A percentile compares a stretch with the other conserved stretches of the same genome.
Evolutionary conservation across 441 rosid genomes (phyloP).

Genomic region (Erodium chrysanthum): DNA sequence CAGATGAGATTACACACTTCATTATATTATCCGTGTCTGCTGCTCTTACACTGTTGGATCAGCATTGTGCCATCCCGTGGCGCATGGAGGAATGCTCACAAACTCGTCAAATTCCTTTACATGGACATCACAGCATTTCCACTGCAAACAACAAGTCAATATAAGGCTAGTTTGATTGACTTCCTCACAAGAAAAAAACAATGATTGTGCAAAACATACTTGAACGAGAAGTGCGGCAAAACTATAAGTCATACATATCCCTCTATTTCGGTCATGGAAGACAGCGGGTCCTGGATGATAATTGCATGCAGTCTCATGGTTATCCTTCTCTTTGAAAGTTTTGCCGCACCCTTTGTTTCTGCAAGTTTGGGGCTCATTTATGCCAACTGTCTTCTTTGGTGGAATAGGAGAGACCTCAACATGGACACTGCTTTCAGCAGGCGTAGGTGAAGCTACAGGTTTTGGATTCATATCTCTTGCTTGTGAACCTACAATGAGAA

Average conservation of each 20-base stretch:
- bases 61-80: constrained; percentile 84
- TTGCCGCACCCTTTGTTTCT: constrained; percentile 72
- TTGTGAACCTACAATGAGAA: constrained; percentile 46
- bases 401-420: constrained; percentile 24
- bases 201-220: too few relatives aligned
- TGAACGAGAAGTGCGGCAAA: not conserved
- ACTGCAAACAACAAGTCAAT: constrained; percentile 33
- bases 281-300: constrained; percentile 92
- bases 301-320: constrained; percentile 70
- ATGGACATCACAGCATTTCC: constrained; percentile 85
- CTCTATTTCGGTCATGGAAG: constrained; percentile 79
- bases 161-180: too few relatives aligned
- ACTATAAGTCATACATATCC: constrained; percentile 33
- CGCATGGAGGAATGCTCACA: constrained; percentile 80
- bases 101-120: constrained; percentile 94
- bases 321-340: constrained; percentile 74
- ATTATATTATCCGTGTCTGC: not conserved
- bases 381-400: constrained; percentile 43
- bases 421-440: constrained; percentile 28
- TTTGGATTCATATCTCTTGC: constrained; percentile 25
- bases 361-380: constrained; percentile 69
- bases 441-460: constrained; percentile 20
- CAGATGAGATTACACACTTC: not conserved
- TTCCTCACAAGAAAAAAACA: too few relatives aligned
- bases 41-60: constrained; percentile 23